Evolutionary conservation across 257 asterid species (phyloP), one percentile per base, ranked within the genome.

Genomic region (Gentiana straminea): DNA sequence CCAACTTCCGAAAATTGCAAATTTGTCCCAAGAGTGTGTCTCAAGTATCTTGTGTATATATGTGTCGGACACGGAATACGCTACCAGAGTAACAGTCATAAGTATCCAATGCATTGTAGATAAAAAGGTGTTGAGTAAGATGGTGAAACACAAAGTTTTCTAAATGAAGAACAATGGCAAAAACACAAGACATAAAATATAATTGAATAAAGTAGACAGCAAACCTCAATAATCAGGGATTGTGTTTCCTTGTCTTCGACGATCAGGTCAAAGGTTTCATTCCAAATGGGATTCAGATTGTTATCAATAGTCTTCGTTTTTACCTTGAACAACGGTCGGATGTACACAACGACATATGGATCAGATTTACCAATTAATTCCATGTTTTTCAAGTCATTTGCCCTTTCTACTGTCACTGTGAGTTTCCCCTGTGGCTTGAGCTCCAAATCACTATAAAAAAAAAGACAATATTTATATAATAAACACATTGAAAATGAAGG

Each of bases 241-340:
- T 88, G 99, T 10, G 99, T 92, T 81, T 92, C 99, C 82, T 92
- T 89, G 79, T 92, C 99, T 79, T 92, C 99, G 51, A 81, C 95
- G 55, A 92, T 85, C 64, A 92, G 59, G 64, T 79, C 87, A 67
- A 85, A 92, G 2, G 76, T 74, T 57, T 88, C 78, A 70, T 92
- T 67, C 97, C 97, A 92, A 52, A 80, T 81, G 55, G 97, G 99
- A 70, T 92, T 83, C 77, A 92, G 81, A 75, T 92, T 83, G 86
- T 92, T 85, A 4, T 92, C 95, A 5, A 92, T 70, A 58, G 84
- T 83, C 79, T 83, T 88, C 0, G 99, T 85, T 75, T 88, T 92
- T 66, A 88, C 84, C 79, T 92, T 92, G 74, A 85, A 80, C 65
- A 88, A 70, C 43, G 97, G 99, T 57, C 94, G 97, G n/a, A 92